Base-by-base conservation (phyloP, 2,329 filamentous ascomycete species). In the Tolypocladium amazonense region DNA sequence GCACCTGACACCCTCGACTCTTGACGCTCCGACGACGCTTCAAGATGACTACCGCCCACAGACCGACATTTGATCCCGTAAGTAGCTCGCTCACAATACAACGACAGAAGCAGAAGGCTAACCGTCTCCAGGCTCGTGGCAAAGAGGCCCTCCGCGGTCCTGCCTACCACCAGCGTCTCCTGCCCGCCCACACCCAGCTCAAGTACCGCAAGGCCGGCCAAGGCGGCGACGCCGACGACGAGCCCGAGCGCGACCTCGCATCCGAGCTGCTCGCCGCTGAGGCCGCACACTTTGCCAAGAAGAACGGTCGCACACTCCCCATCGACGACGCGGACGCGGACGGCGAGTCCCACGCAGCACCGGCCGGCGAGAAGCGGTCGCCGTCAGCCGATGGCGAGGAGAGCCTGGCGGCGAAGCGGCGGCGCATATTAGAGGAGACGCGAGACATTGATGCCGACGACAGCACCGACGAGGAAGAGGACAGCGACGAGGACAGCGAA, bases 21-120 rank as follows among this genome's bases (percentile, higher is more conserved):
- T 33, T 56, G 43, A 30, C 37, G 57, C n/a, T 27, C 62, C 43
- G 23, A 8, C 38, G 27, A 27, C 50, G 59, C 52, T 43, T 62
- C 66, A 66, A 60, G 43, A 88, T 88, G 85, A 88, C 85, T 65
- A 83, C 80, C 75, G 85, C 85, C 50, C 85, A 88, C 66, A 89
- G 94, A 77, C 94, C 94, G 60, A 99, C 94, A 0, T 99, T 99
- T 72, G 94, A 99, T 73, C 94, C 94, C 65, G 90, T 92, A 83
- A 65, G 80, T 65, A 37, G 1, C n/a, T 41, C 25, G 23, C 18
- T 27, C 9, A 38, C 47, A 15, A 56, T 50, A 54, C 9, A 57
- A 58, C 30, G 57, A 57, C 9, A 57, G 59, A 27, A 58, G 58
- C 35, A 12, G 52, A 52, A 55, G 57, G 30, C 70, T 73, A 68